These are phyloP conservation scores for Trametes meyenii DNA, from an alignment of 768 basidiomycete genomes.

Conservation along the genomic window DNA sequence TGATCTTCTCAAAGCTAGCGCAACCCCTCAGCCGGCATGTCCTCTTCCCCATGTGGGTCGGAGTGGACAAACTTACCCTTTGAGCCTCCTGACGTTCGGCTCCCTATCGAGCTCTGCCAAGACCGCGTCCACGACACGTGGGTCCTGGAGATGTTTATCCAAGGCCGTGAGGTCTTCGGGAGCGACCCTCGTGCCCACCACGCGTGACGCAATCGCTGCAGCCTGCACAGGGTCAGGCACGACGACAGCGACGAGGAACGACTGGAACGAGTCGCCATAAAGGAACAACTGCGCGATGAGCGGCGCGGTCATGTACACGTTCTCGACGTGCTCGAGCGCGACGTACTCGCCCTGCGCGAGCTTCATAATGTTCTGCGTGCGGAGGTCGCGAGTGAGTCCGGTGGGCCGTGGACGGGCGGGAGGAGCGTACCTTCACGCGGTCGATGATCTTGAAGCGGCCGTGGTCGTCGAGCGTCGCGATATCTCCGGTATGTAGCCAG, in stretches of 20 bases:
- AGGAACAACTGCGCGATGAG: conserved; percentile 81
- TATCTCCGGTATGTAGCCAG: conserved; percentile 91
- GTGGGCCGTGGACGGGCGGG: not conserved
- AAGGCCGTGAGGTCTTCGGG: conserved; percentile 56
- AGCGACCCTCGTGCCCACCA: conserved; percentile 54
- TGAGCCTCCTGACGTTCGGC: conserved; percentile 65
- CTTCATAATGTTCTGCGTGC: conserved; percentile 93
- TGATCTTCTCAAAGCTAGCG: conserved; percentile 82
- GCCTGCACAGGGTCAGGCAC: conserved; percentile 84
- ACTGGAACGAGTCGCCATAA: conserved; percentile 86
- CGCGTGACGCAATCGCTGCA: conserved; percentile 55
- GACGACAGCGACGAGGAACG: conserved; percentile 81
- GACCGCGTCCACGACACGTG: conserved; percentile 58
- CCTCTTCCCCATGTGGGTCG: not conserved
- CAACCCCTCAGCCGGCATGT: not conserved
- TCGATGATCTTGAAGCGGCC: conserved; percentile 93
- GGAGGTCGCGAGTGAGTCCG: not conserved
- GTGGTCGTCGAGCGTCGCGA: conserved; percentile 75
- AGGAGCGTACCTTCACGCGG: conserved; percentile 75
- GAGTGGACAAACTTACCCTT: conserved; percentile 58
- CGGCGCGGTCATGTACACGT: conserved; percentile 69
- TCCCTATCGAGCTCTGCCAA: conserved; percentile 57
- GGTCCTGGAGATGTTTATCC: conserved; percentile 56
- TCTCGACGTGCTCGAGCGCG: conserved; percentile 94
- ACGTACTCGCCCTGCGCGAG: conserved; percentile 98